Conservation (phyloP, 2,329 filamentous ascomycete genomes). For the Epichloe coenophiala region DNA sequence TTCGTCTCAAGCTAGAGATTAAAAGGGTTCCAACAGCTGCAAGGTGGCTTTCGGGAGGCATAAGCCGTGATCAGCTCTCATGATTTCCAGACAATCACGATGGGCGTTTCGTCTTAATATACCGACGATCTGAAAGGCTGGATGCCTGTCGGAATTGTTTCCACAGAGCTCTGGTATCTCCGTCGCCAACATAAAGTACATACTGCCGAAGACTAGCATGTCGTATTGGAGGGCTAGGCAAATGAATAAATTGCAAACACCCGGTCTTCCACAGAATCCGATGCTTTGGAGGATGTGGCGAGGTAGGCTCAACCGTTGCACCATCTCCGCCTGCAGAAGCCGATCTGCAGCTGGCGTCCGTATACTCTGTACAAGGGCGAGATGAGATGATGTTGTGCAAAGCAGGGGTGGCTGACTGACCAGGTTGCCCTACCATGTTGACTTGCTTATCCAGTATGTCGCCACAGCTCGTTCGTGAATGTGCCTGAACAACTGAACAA, state of each 20-base stretch:
- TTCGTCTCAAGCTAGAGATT: not conserved
- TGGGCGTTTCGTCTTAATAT: not conserved
- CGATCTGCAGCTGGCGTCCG: not conserved
- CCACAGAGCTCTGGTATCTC: not conserved
- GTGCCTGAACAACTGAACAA: not conserved
- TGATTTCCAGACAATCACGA: not conserved
- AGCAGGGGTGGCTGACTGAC: not conserved
- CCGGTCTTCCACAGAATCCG: not conserved
- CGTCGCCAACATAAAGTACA: not conserved
- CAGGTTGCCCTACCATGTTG: not conserved
- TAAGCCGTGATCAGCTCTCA: not conserved
- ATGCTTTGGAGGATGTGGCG: not conserved
- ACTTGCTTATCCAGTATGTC: not conserved
- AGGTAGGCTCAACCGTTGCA: not conserved
- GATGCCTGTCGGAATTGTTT: not conserved
- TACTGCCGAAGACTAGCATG: not conserved
- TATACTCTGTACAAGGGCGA: not conserved
- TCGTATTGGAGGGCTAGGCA: not conserved
- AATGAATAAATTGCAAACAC: not conserved
- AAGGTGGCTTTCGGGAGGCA: not conserved
- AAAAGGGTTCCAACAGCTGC: too few species aligned
- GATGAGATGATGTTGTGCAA: not conserved
- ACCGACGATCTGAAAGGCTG: not conserved
- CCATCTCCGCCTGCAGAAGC: conserved; percentile 3
- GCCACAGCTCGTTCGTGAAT: not conserved